Base-by-base conservation (phyloP, 768 basidiomycete genomes). In the Mycena vitilis region DNA sequence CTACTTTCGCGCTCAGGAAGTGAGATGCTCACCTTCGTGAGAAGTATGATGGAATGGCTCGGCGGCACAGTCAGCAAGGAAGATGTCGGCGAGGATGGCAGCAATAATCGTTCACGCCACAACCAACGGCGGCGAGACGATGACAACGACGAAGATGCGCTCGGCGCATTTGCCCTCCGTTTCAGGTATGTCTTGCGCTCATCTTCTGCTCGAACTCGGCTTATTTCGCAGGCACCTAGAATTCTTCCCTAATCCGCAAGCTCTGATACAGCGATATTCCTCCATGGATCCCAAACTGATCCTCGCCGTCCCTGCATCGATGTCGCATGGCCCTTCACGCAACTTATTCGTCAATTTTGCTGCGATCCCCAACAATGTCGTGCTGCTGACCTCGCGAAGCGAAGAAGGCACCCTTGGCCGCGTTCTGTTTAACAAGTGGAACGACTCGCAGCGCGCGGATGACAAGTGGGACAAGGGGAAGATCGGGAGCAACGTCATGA, bases 41-140 rank as follows among this genome's bases (percentile, higher is more conserved):
- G 96, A 66, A 96, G 94, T 83, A 92, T 99, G 93, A 97, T 98
- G 88, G 98, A 99, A 77, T 99, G 96, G 95, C 89, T 99, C 70
- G 98, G 98, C 12, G 97, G 98, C 1, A 95, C 94, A 16, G 90
- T 98, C 60, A 94, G 91, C 73, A 95, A 95, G 75, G 95, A 96
- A 73, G 95, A 97, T 69, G 92, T 94, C 1, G 92, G 94, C 3
- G 94, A 93, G 76, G 92, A 93, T 37, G 89, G 87, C 34, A 83
- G 86, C 38, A 84, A 85, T 51, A 84, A 85, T 53, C 84, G 84
- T 22, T 84, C 86, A 45, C 84, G 86, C 48, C 81, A 83, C 60
- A 81, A 83, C 65, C 76, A 85, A 69, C 85, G 88, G 70, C 81
- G 90, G 68, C 80, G 85, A 58, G 90, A 91, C 59, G 90, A 92